phyloP scores from a whole-genome alignment of 225 moss, liverwort and hornwort species.

The Thuidium tamariscinum region DNA sequence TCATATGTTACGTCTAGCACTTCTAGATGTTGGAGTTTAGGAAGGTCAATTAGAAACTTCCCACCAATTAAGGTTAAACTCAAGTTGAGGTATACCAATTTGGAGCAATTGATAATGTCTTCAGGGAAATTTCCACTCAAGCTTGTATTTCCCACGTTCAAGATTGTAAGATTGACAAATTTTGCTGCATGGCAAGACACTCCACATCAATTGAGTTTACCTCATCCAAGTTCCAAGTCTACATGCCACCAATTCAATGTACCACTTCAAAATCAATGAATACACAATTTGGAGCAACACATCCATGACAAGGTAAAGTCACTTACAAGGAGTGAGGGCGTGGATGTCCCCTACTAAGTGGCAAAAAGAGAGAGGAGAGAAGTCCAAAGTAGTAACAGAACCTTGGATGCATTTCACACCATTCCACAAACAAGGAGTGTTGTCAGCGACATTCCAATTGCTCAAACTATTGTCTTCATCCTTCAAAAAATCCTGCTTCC shows the following conservation, averaged over 20 bases:
- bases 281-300: rapidly evolving
- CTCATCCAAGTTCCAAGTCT: background rate
- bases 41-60: rapidly evolving
- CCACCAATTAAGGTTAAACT: rapidly evolving
- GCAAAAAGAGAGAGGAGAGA: background rate
- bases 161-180: background rate
- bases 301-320: rapidly evolving
- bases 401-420: background rate
- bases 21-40: background rate
- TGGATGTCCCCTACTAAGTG: background rate
- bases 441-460: background rate
- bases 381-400: rapidly evolving
- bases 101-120: background rate
- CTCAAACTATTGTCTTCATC: background rate
- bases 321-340: background rate
- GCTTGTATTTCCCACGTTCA: background rate
- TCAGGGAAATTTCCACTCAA: background rate
- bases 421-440: background rate
- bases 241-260: rapidly evolving
- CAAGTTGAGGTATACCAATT: rapidly evolving
- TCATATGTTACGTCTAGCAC: rapidly evolving
- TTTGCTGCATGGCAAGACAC: background rate
- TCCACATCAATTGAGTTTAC: background rate
- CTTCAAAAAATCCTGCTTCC: background rate
- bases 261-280: background rate